Evolutionary conservation across 192 early-diverging fungal genomes (phyloP).

Genomic region (Mortierella claussenii): DNA sequence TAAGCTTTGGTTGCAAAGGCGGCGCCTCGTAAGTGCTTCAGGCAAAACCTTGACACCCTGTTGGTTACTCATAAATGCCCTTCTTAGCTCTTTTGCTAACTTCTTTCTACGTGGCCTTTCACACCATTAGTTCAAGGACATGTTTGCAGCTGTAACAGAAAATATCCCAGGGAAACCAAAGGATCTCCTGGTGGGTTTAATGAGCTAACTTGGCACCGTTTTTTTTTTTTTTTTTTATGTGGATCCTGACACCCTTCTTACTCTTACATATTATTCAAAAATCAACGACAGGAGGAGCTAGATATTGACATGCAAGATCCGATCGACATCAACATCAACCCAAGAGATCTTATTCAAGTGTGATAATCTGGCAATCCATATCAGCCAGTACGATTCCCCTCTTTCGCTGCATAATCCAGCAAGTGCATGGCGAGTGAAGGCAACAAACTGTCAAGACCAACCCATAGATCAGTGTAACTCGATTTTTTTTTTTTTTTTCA

Average conservation of each 20-base stretch:
- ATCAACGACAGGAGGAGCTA: conserved; percentile 31
- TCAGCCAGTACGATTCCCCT: not conserved
- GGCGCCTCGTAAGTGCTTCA: conserved; percentile 36
- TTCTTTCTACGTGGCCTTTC: not conserved
- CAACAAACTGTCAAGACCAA: no score
- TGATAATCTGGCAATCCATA: not conserved
- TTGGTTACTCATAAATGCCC: not conserved
- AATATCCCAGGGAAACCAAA: conserved; percentile 53
- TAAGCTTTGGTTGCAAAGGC: conserved; percentile 54
- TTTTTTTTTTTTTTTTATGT: not conserved
- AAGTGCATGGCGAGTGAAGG: not conserved
- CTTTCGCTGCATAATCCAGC: not conserved
- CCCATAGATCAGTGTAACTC: not conserved
- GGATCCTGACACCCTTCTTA: not conserved
- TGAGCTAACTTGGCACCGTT: no score
- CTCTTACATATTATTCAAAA: no score
- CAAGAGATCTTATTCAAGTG: conserved; percentile 14
- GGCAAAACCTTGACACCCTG: not conserved
- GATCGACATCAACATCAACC: conserved; percentile 29
- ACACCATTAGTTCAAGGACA: conserved; percentile 54
- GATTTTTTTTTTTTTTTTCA: not conserved
- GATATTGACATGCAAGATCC: conserved; percentile 39
- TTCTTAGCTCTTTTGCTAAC: not conserved
- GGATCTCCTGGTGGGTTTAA: conserved; percentile 37
- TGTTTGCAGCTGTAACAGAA: conserved; percentile 52